Percentiles rank a stretch among this genome's conserved stretches.
Evolutionary conservation across 768 basidiomycete genomes (phyloP).

Genomic region (Mrakia hoshinonis): DNA sequence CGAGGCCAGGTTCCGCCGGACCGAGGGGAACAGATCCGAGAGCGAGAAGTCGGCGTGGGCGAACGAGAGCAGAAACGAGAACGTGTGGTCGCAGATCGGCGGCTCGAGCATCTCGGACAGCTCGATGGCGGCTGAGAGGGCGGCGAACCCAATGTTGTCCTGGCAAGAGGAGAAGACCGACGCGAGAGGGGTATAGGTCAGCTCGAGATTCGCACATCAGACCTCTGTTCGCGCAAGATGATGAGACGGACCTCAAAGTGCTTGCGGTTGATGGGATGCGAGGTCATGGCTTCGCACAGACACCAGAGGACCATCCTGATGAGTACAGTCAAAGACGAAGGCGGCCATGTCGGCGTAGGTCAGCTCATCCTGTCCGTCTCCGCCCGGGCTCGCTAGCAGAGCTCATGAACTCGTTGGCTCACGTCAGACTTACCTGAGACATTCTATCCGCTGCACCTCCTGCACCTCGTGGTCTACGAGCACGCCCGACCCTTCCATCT

Average conservation of each 20-base stretch:
- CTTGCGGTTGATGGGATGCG: constrained; percentile 1
- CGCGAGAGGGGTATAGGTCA: constrained; percentile 40
- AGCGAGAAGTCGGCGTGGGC: constrained; percentile 58
- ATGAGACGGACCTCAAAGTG: constrained; percentile 14
- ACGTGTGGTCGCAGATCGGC: constrained; percentile 49
- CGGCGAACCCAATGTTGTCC: constrained; percentile 57
- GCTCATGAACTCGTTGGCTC: not conserved
- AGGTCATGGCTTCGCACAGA: constrained; percentile 20
- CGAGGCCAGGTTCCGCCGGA: constrained; percentile 32
- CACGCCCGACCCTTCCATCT: constrained; percentile 31
- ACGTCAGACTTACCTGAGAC: constrained; percentile 7
- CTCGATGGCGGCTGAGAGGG: constrained; percentile 54
- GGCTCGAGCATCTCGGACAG: constrained; percentile 47
- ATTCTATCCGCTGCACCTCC: constrained; percentile 17
- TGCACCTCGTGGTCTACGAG: constrained; percentile 42
- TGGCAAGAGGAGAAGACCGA: constrained; percentile 33
- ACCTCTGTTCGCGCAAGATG: too few relatives aligned
- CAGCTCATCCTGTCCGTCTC: constrained; percentile 45
- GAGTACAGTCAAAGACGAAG: not conserved
- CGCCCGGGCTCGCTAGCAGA: constrained; percentile 3
- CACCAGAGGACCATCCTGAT: constrained; percentile 24
- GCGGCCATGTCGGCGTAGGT: constrained; percentile 50
- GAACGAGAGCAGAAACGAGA: constrained; percentile 62
- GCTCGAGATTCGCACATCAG: constrained; percentile 72
- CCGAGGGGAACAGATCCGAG: constrained; percentile 49